Evolutionary conservation across 2,329 filamentous ascomycete genomes (phyloP), one percentile per base, ranked within the genome.

Genomic region (Phaeophleospora eucalypticola): DNA sequence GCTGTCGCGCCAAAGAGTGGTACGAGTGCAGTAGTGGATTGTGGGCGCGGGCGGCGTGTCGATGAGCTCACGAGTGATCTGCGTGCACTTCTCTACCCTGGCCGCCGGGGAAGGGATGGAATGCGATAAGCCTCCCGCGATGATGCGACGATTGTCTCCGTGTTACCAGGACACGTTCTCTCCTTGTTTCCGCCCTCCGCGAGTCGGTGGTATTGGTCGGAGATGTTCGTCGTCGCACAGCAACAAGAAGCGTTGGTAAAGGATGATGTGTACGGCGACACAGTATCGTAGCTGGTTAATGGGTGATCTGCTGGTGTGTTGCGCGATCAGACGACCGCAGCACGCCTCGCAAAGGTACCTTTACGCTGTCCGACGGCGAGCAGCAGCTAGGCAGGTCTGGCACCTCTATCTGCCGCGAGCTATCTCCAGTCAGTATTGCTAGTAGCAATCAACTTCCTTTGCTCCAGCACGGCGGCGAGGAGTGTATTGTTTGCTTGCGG

Each of bases 11-110:
- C 15, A 19, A 4, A 19, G 36, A 19, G 9, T 17, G 36, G 36
- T 37, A 19, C 36, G 18, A 18, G 36, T 12, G 16, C 16, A n/a
- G 36, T 37, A 19, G 36, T 15, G 15, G 32, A 17, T 4, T 15
- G 21, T 27, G 7, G n/a, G 1, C 14, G 17, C 19, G n/a, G 27
- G 33, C 33, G 45, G 35, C 20, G 42, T 19, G 29, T 18, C 34
- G 52, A 36, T 39, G 44, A 48, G 45, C 39, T 37, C 37, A 49
- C 40, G 34, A 47, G 39, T 34, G 46, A 46, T 45, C 45, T 40
- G 40, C 52, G 43, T 35, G n/a, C n/a, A n/a, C n/a, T n/a, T n/a
- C n/a, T n/a, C n/a, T n/a, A n/a, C n/a, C n/a, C n/a, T n/a, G n/a
- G n/a, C n/a, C n/a, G n/a, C n/a, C n/a, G n/a, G n/a, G n/a, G 43